Evolutionary conservation across 495 filamentous ascomycete genomes (phyloP), one percentile per base, ranked within the genome.

Genomic region (Neurospora terricola): DNA sequence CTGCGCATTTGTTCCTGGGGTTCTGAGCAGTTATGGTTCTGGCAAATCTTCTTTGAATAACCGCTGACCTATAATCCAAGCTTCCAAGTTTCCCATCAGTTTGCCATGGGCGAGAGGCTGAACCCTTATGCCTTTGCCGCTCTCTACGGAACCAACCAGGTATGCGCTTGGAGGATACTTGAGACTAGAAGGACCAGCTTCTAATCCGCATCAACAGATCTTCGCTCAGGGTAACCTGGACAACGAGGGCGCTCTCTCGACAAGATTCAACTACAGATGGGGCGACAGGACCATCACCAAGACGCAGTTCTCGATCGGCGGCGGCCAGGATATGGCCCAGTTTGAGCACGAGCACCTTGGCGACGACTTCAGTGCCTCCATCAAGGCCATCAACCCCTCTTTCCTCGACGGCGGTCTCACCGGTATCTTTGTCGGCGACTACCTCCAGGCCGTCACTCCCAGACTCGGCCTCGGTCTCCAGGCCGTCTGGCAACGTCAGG

Each of bases 1-100:
- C 38, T 37, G 23, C 37, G 45, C n/a, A 45, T 43, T 11, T 14
- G 54, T 34, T 18, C 27, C 54, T 36, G 14, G 5, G 54, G 23
- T 66, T 36, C 12, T 30, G 54, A 66, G 54, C 27, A 66, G 54
- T 14, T 9, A 66, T 36, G 54, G 54, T 30, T 14, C 14, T 66
- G 12, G 54, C 54, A 37, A 69, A 38, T 54, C 34, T 11, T 27
- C 30, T 38, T 12, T 16, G 16, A 43, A 37, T 21, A 70, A 66
- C 45, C 66, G 34, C 74, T 77, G 66, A 77, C 70, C 9, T 37
- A 23, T 12, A 1, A 2, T 37, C 39, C 23, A 70, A 81, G 79
- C 76, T 99, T 99, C 88, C 95, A 98, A 82, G 91, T 97, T 73
- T 97, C 94, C 70, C 96, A 99, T 87, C 91, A 94, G 70, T 96